Percentiles rank a stretch among this genome's conserved stretches.
phyloP scores from a whole-genome alignment of 176 grass and related monocot genomes.

The Pharus latifolius region DNA sequence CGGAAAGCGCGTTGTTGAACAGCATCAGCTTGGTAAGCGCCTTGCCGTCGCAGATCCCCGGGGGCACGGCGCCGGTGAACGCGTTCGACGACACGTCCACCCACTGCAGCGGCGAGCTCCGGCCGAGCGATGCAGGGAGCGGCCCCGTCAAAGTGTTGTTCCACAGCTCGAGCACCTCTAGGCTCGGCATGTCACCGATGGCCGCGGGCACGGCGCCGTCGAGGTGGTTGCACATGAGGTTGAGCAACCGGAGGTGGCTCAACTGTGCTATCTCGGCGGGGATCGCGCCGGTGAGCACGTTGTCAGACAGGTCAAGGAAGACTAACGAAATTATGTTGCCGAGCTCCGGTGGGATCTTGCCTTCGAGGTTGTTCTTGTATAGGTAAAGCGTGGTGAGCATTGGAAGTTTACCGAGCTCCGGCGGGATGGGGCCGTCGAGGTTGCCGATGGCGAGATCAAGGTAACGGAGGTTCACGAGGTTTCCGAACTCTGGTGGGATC shows the following conservation, averaged over 20 bases:
- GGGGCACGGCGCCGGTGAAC: conserved; percentile 41
- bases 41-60: conserved; percentile 56
- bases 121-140: conserved; percentile 53
- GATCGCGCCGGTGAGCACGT: conserved; percentile 44
- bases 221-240: conserved; percentile 92
- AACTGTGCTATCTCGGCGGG: conserved; percentile 50
- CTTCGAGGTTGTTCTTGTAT: conserved; percentile 65
- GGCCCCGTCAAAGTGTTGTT: conserved; percentile 75
- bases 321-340: conserved; percentile 57
- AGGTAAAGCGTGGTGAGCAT: conserved; percentile 56
- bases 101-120: conserved; percentile 71
- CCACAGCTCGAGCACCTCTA: conserved; percentile 85
- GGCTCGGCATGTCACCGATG: conserved; percentile 45
- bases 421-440: conserved; percentile 56
- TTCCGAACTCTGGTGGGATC: conserved; percentile 69
- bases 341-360: conserved; percentile 58
- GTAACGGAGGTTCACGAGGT: conserved; percentile 65
- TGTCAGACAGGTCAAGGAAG: conserved; percentile 77
- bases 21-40: conserved; percentile 70
- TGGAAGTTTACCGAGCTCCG: conserved; percentile 57
- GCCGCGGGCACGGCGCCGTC: conserved; percentile 45
- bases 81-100: conserved; percentile 85
- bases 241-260: conserved; percentile 55
- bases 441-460: conserved; percentile 75
- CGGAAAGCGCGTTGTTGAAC: conserved; percentile 77